A percentile compares a stretch with the other conserved stretches of the same genome.
Evolutionary conservation across 129 eudicot genomes (phyloP).

Genomic region (Erigeron canadensis): DNA sequence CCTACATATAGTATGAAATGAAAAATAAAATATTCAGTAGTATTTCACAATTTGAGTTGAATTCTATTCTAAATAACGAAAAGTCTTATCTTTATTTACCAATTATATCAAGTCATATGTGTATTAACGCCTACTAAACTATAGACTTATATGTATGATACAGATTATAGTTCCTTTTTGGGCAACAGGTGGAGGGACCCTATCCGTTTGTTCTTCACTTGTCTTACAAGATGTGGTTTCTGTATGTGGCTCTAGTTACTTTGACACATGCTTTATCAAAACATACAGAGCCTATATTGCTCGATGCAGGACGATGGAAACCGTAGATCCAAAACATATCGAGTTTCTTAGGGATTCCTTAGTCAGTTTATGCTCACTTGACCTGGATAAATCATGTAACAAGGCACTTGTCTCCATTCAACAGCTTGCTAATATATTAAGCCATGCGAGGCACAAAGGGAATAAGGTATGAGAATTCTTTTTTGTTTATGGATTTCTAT

Average conservation of each 20-base stretch:
- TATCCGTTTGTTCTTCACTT: constrained; percentile 60
- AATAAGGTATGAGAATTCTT: constrained; percentile 48
- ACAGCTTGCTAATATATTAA: constrained; percentile 67
- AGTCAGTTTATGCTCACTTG: constrained; percentile 71
- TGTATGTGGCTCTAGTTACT: constrained; percentile 45
- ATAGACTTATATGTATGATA: constrained; percentile 10
- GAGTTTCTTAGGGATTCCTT: constrained; percentile 60
- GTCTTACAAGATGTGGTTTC: constrained; percentile 71
- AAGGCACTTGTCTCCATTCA: constrained; percentile 59
- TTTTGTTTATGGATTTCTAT: not conserved
- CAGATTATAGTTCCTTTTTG: constrained; percentile 87
- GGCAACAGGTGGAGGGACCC: constrained; percentile 73
- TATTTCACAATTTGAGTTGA: not conserved
- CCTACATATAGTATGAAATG: not conserved
- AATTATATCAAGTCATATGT: not conserved
- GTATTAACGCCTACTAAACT: not conserved
- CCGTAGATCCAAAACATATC: constrained; percentile 48
- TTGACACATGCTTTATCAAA: constrained; percentile 66
- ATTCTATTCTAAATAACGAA: not conserved
- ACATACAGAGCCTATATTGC: constrained; percentile 61
- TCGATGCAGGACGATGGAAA: constrained; percentile 54
- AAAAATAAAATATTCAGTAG: not conserved
- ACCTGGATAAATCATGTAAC: constrained; percentile 59
- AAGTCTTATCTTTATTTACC: not conserved
- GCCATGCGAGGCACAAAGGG: constrained; percentile 46